Conservation (phyloP, 768 basidiomycete species). For the Goffeauzyma gilvescens region DNA sequence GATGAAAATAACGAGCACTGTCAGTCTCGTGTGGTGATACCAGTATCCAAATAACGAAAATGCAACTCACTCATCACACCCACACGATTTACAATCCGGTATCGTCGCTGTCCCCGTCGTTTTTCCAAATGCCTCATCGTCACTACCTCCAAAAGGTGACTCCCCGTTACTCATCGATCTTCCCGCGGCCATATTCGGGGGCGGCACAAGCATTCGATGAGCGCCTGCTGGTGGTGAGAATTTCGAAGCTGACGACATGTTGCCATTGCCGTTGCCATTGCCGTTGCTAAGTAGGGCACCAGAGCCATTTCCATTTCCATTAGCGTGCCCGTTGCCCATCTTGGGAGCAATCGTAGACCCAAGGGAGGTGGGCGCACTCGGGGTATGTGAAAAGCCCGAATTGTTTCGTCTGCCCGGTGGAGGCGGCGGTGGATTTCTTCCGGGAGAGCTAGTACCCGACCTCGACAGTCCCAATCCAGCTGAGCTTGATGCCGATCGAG, state of each 20-base stretch:
- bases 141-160: constrained; percentile 21
- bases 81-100: constrained; percentile 19
- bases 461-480: no score
- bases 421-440: background rate
- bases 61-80: constrained; percentile 33
- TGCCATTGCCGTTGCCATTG: no score
- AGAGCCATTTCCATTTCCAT: constrained; percentile 31
- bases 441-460: no score
- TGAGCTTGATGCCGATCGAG: no score
- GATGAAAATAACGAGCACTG: background rate
- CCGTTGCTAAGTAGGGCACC: no score
- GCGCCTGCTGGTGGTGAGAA: constrained; percentile 15
- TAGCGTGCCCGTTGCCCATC: constrained; percentile 34
- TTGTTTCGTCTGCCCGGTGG: background rate
- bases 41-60: no score
- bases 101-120: constrained; percentile 31
- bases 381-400: background rate
- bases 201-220: constrained; percentile 13
- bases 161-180: constrained; percentile 13
- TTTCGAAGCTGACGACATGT: no score
- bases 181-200: constrained; percentile 11
- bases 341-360: constrained; percentile 8
- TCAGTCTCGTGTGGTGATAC: no score
- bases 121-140: constrained; percentile 33
- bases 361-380: constrained; percentile 9